Evolutionary conservation across 768 basidiomycete species (phyloP).

Genomic region (Lentinula boryana): DNA sequence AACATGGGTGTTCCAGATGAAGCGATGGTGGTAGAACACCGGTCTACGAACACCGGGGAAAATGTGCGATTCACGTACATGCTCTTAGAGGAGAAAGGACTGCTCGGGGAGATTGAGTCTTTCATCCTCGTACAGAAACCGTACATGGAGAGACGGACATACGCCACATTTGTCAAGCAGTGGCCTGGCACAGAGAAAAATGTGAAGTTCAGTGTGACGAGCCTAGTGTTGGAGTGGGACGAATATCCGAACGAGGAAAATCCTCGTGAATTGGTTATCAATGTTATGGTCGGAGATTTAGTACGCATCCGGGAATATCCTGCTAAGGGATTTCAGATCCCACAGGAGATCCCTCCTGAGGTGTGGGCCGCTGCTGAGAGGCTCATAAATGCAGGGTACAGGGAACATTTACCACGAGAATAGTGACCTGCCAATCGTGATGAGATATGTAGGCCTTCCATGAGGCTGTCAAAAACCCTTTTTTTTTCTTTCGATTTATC

Average conservation of each 20-base stretch:
- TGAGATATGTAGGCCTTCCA: background rate
- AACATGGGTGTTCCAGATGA: constrained; percentile 8
- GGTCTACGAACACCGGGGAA: constrained; percentile 13
- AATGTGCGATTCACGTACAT: constrained; percentile 11
- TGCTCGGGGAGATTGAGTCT: background rate
- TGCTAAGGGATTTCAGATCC: constrained; percentile 12
- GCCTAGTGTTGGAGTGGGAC: constrained; percentile 10
- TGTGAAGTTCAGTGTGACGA: constrained; percentile 10
- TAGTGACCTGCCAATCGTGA: background rate
- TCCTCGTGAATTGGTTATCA: constrained; percentile 9
- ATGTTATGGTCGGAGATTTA: constrained; percentile 14
- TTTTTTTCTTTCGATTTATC: too few relatives aligned
- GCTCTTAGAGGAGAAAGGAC: constrained; percentile 4
- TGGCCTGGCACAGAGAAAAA: constrained; percentile 7
- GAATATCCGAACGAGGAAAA: constrained; percentile 12
- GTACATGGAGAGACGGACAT: constrained; percentile 16
- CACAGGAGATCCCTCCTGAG: constrained; percentile 9
- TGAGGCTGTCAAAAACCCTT: too few relatives aligned
- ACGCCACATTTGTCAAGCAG: constrained; percentile 14
- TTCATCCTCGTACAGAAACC: constrained; percentile 15
- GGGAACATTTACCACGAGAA: constrained; percentile 8
- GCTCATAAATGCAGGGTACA: constrained; percentile 10
- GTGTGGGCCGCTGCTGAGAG: constrained; percentile 12
- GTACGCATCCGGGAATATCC: constrained; percentile 13
- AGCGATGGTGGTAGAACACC: constrained; percentile 10